Percentiles rank a stretch among this genome's conserved stretches.
Conservation (phyloP, 2,329 filamentous ascomycete genomes). For the Ceratocystis papillata region DNA sequence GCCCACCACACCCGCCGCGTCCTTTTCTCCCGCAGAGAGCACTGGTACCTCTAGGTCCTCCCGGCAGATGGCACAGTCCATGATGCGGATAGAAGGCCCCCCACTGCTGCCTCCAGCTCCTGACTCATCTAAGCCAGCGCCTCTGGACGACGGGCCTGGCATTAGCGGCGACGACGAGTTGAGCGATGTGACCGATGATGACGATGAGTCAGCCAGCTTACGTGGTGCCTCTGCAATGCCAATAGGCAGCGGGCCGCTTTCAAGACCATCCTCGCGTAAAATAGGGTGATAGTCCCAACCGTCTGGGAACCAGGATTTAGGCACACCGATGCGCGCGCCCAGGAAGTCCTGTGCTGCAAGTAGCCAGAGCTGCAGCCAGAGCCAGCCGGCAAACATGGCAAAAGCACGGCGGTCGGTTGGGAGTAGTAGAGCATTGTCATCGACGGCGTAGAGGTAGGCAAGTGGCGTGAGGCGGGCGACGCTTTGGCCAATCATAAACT, state of each 20-base stretch:
- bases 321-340: constrained; percentile 78
- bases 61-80: constrained; percentile 93
- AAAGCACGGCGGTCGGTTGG: constrained; percentile 60
- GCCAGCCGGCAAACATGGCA: constrained; percentile 54
- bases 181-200: constrained; percentile 29
- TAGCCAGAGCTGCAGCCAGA: constrained; percentile 74
- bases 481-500: constrained; percentile 78
- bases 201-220: constrained; percentile 1
- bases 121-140: constrained; percentile 29
- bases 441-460: constrained; percentile 70
- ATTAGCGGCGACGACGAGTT: constrained; percentile 28
- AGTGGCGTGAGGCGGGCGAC: constrained; percentile 67
- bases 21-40: constrained; percentile 42
- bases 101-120: constrained; percentile 23
- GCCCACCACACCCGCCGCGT: constrained; percentile 43
- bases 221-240: constrained; percentile 40
- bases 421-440: constrained; percentile 68
- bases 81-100: constrained; percentile 38
- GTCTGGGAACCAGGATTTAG: constrained; percentile 54
- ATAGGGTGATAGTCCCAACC: constrained; percentile 95
- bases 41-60: constrained; percentile 85
- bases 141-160: constrained; percentile 26
- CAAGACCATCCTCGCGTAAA: constrained; percentile 67
- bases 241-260: constrained; percentile 70
- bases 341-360: constrained; percentile 75